Evolutionary conservation across 768 basidiomycete species (phyloP), one percentile per base, ranked within the genome.

Genomic region (Rhodotorula graminis): DNA sequence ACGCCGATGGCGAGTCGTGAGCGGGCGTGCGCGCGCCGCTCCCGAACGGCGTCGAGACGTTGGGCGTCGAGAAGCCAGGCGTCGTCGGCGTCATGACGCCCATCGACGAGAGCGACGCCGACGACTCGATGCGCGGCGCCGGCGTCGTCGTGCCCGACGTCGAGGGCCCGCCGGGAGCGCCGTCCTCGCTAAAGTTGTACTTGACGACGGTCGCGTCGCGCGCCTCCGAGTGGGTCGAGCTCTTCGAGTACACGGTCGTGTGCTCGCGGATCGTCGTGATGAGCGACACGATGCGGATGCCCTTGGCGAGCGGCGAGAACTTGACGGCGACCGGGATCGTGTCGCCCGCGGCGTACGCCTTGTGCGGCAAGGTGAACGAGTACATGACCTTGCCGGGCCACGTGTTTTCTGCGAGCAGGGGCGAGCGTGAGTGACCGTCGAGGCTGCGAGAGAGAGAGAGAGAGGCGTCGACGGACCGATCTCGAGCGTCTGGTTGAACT

Each of bases 381-480:
- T 95, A 97, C 93, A 94, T 95, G 82, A 96, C 78, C 83, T 97
- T 98, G 31, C 89, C 90, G 0, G 95, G 93, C 95, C 95, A 98
- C 25, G 93, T 93, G 80, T 94, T 96, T 81, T 96, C 91, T 75
- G 92, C 89, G 12, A 5, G 46, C 21, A 31, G 1, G 0, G 2
- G n/a, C 1, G 21, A 50, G 7, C 18, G 44, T 46, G 6, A 46
- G 44, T 12, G 44, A 46, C 58, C 40, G 31, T n/a, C 52, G 19
- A 0, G n/a, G 37, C 5, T 27, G 9, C 27, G 18, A 11, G 40
- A 12, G 33, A 23, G 25, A 31, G 19, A 42, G 57, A 19, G 10
- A 14, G 9, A 9, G 37, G 9, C 5, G 37, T 37, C 29, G 21
- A 60, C 70, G 55, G 18, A 71, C 77, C 83, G 63, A 84, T 82